phyloP scores from a whole-genome alignment of 495 filamentous ascomycete genomes.

The Neurospora sp. region DNA sequence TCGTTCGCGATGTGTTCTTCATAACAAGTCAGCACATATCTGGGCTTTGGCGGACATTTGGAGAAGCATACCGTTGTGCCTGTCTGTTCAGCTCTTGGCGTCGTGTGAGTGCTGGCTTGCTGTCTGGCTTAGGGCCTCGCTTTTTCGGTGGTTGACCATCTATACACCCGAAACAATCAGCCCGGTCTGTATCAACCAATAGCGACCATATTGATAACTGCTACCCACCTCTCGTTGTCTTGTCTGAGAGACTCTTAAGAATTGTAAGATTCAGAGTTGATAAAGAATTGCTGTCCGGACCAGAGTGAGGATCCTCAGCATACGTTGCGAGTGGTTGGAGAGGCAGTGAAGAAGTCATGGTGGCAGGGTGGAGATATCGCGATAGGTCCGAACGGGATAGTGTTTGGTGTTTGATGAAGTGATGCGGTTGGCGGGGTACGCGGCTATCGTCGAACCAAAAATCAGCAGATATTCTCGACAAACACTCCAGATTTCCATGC shows the following conservation, averaged over 20 bases:
- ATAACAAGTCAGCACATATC: neutral
- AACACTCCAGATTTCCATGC: neutral
- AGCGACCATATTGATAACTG: constrained; percentile 8
- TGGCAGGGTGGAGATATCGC: constrained; percentile 12
- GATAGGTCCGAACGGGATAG: neutral
- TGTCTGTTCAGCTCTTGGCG: constrained; percentile 92
- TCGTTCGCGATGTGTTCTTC: constrained; percentile 84
- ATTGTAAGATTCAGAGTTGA: constrained; percentile 45
- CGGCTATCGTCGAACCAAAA: constrained; percentile 19
- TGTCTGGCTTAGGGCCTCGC: constrained; percentile 91
- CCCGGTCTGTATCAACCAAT: neutral
- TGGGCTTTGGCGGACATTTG: neutral
- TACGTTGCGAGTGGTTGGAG: constrained; percentile 21
- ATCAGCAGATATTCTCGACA: constrained; percentile 17
- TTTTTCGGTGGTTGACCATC: constrained; percentile 84
- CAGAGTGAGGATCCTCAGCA: constrained; percentile 17
- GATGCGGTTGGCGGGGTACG: constrained; percentile 22
- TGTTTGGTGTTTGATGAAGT: neutral
- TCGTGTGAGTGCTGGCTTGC: constrained; percentile 87
- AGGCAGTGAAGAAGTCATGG: constrained; percentile 35
- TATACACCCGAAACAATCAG: constrained; percentile 16
- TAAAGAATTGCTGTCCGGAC: constrained; percentile 41
- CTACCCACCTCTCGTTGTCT: constrained; percentile 49
- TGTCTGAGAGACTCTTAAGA: constrained; percentile 50
- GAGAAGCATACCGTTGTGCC: constrained; percentile 67